phyloP scores from a whole-genome alignment of 257 asterid species.

The Echites panduratus region DNA sequence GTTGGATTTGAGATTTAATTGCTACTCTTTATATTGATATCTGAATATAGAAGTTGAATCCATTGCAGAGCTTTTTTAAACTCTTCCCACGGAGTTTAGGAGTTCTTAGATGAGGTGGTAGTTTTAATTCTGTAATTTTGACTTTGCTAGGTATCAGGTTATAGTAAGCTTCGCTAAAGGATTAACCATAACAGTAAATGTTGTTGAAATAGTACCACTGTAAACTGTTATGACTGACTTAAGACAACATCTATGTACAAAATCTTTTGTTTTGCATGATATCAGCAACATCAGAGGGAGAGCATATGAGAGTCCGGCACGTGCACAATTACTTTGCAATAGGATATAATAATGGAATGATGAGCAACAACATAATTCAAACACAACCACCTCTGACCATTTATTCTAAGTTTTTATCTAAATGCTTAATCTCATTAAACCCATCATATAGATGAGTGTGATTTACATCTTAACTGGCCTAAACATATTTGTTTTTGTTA shows the following conservation, averaged over 20 bases:
- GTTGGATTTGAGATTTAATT: not conserved
- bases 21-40: not conserved
- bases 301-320: not conserved
- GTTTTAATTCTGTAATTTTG: not conserved
- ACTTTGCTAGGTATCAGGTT: not conserved
- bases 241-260: not conserved
- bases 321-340: not conserved
- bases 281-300: not conserved
- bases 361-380: not conserved
- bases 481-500: not conserved
- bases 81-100: not conserved
- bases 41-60: not conserved
- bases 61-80: not conserved
- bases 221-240: not conserved
- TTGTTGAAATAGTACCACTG: not conserved
- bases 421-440: not conserved
- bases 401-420: not conserved
- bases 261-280: not conserved
- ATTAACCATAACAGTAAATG: not conserved
- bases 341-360: not conserved
- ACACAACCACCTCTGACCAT: not conserved
- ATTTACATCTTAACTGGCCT: not conserved
- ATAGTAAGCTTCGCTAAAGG: not conserved
- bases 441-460: not conserved
- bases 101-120: not conserved